A percentile compares a stretch with the other conserved stretches of the same genome.
These are phyloP conservation scores for Dentipellis fragilis DNA, from an alignment of 768 basidiomycete genomes.

Conservation along the genomic window DNA sequence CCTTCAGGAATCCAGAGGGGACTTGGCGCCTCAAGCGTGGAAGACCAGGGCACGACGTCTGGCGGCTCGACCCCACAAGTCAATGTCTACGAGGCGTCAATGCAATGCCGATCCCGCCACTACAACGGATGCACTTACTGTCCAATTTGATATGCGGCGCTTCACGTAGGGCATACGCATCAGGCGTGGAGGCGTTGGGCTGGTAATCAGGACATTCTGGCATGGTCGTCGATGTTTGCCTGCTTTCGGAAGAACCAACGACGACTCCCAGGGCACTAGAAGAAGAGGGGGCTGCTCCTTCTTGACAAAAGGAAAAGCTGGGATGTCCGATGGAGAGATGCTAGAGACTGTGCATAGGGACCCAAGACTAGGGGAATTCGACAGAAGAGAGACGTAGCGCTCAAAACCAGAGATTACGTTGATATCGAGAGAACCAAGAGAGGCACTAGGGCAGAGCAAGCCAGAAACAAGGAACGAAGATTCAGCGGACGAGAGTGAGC, in stretches of 20 bases:
- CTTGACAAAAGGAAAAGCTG: not conserved
- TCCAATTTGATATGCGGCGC: slow-evolving; percentile 2
- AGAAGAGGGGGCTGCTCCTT: slow-evolving; percentile 3
- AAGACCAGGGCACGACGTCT: slow-evolving; percentile 12
- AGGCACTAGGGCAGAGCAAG: slow-evolving; percentile 4
- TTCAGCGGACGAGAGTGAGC: slow-evolving; percentile 6
- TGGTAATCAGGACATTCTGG: slow-evolving; percentile 10
- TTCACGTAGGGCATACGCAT: not conserved
- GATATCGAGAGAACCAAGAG: slow-evolving; percentile 10
- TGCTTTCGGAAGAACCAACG: slow-evolving; percentile 8
- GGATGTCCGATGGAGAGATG: not conserved
- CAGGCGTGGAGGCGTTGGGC: slow-evolving; percentile 9
- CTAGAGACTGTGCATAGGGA: slow-evolving; percentile 5
- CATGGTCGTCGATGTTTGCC: slow-evolving; percentile 3
- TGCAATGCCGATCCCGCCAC: not conserved
- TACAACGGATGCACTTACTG: slow-evolving; percentile 3
- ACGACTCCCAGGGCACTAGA: slow-evolving; percentile 10
- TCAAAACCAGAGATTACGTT: slow-evolving; percentile 4
- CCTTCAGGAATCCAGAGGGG: slow-evolving; percentile 13
- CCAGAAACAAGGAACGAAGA: slow-evolving; percentile 10
- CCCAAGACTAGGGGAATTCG: slow-evolving; percentile 7
- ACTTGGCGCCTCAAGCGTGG: slow-evolving; percentile 3
- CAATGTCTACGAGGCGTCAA: slow-evolving; percentile 6
- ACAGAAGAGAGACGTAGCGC: slow-evolving; percentile 10
- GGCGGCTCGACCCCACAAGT: slow-evolving; percentile 3